phyloP scores from a whole-genome alignment of 345 rosid species.

The Pistacia integerrima region DNA sequence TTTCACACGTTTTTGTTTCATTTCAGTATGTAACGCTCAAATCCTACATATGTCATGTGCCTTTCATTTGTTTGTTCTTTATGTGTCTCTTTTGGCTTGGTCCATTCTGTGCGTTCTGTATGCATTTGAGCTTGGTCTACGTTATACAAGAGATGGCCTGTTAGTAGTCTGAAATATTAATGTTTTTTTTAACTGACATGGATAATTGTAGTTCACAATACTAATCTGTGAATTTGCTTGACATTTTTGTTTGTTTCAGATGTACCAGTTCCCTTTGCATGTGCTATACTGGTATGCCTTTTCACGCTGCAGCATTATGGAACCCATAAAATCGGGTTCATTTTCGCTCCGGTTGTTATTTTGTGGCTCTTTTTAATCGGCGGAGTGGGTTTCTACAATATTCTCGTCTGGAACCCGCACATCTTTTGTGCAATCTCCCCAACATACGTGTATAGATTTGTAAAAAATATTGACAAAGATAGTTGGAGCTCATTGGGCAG shows the following conservation, averaged over 20 bases:
- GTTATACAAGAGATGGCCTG: too few species aligned
- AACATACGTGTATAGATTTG: constrained; percentile 41
- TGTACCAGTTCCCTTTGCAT: constrained; percentile 55
- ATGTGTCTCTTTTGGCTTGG: too few species aligned
- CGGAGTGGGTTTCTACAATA: constrained; percentile 55
- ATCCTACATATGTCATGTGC: too few species aligned
- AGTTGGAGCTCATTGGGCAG: constrained; percentile 54
- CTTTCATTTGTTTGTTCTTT: too few species aligned
- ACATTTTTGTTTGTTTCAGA: constrained; percentile 37
- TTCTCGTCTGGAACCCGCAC: constrained; percentile 30
- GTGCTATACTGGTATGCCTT: constrained; percentile 53
- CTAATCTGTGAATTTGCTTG: constrained; percentile 4
- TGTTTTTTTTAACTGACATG: too few species aligned
- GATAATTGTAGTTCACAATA: neutral
- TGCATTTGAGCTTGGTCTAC: too few species aligned
- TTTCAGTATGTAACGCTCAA: too few species aligned
- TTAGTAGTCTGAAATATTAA: too few species aligned
- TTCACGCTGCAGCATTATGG: constrained; percentile 65
- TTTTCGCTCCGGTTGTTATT: constrained; percentile 54
- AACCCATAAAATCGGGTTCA: constrained; percentile 49
- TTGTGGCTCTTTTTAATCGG: constrained; percentile 55
- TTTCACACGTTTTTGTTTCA: neutral
- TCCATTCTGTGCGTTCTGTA: too few species aligned
- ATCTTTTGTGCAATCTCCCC: constrained; percentile 51
- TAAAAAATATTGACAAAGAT: constrained; percentile 24